These are phyloP conservation scores for Microdochium bolleyi DNA, from an alignment of 2,329 filamentous ascomycete genomes.

Conservation along the genomic window DNA sequence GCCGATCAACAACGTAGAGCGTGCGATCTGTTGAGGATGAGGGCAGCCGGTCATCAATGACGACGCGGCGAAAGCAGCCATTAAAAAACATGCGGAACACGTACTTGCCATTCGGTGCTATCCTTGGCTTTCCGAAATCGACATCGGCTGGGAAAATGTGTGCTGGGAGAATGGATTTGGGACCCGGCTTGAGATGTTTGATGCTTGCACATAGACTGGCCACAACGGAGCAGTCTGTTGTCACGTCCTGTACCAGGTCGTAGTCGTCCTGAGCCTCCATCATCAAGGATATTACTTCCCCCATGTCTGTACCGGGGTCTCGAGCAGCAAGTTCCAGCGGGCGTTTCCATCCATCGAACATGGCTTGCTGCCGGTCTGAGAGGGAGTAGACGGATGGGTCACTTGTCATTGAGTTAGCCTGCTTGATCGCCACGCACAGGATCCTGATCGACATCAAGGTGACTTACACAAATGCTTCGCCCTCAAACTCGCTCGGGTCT, in stretches of 20 bases:
- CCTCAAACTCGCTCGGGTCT: constrained; percentile 53
- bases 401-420: constrained; percentile 32
- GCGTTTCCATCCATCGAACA: constrained; percentile 80
- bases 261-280: constrained; percentile 42
- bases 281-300: constrained; percentile 7
- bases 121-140: constrained; percentile 42
- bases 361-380: constrained; percentile 63
- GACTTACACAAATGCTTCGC: constrained; percentile 54
- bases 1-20: constrained; percentile 81
- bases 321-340: constrained; percentile 58
- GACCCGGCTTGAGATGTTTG: constrained; percentile 59
- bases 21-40: constrained; percentile 65
- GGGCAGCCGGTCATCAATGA: constrained; percentile 84
- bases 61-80: constrained; percentile 78
- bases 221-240: constrained; percentile 94
- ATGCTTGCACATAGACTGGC: constrained; percentile 84
- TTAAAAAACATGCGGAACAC: constrained; percentile 93
- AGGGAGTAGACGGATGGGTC: constrained; percentile 64
- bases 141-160: constrained; percentile 71
- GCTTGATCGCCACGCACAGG: background rate
- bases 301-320: background rate
- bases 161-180: constrained; percentile 60
- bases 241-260: constrained; percentile 90
- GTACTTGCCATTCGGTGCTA: constrained; percentile 81
- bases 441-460: constrained; percentile 4